Evolutionary conservation across 257 asterid species (phyloP), one percentile per base, ranked within the genome.

Genomic region (Solanum commersonii): DNA sequence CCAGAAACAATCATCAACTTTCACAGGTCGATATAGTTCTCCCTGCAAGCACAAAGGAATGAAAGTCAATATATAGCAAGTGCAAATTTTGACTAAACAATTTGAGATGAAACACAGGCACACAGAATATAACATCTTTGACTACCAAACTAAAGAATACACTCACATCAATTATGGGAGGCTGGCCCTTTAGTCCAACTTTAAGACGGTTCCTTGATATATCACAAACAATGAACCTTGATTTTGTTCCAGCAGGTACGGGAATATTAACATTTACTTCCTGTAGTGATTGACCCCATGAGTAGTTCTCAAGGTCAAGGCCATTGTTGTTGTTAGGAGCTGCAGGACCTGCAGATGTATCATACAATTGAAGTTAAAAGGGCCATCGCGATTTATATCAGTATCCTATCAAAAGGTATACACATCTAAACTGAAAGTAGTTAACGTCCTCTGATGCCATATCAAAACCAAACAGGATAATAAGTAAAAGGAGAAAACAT

Each of bases 1-100:
- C 98, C 98, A 96, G 86, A 94, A 93, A 90, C 98, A 92, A 71
- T 96, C 98, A 27, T 96, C 98, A 60, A 92, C 95, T 91, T 93
- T 94, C 67, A 95, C 92, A 42, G 96, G 74, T 87, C 90, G 89
- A 87, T 88, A 93, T 35, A 96, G 93, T 40, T 94, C 98, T 49
- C 95, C 99, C 99, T 95, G 93, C 70, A 49, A 18, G 86, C 86
- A 34, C 88, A 93, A 49, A 40, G 68, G 87, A 52, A 89, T 23
- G 86, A 59, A 87, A 27, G n/a, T 5, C 63, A 83, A 84, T 31
- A 33, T 81, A 12, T 67, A 73, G 73, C 88, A 86, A 34, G 7
- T 9, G 63, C 25, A 23, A 60, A 86, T 71, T 18, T 72, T 22
- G 74, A 35, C 20, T 5, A 87, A 16, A 20, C 56, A 73, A 59